phyloP scores from a whole-genome alignment of 306 rosid genomes.

The Vachellia pachyceras region DNA sequence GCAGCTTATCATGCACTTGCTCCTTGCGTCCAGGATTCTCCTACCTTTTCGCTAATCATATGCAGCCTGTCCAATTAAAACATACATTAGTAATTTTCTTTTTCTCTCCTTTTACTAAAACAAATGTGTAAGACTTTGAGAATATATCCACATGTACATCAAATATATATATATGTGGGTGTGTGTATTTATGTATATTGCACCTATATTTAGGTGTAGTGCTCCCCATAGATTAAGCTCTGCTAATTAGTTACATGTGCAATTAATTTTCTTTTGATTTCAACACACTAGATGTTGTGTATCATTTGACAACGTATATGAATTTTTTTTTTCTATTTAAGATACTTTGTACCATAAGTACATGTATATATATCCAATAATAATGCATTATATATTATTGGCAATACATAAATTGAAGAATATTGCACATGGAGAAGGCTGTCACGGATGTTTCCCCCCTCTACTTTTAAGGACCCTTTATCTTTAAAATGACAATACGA shows the following conservation, averaged over 20 bases:
- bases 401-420: neutral
- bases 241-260: neutral
- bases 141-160: neutral
- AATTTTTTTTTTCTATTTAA: neutral
- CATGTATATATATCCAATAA: neutral
- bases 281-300: neutral
- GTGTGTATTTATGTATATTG: too few species aligned
- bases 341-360: neutral
- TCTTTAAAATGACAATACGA: neutral
- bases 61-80: neutral
- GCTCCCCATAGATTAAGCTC: neutral
- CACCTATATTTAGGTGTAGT: neutral
- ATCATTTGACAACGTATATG: neutral
- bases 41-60: neutral
- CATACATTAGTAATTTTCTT: neutral
- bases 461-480: constrained; percentile 9
- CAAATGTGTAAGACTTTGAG: neutral
- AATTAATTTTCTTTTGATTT: neutral
- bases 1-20: neutral
- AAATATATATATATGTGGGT: too few species aligned
- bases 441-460: neutral
- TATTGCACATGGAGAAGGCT: constrained; percentile 18
- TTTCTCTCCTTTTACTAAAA: neutral
- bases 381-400: constrained; percentile 1
- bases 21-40: constrained; percentile 40